These are phyloP conservation scores for Trichosporon asahii DNA, from an alignment of 1,284 basidiomycete genomes.

Conservation along the genomic window DNA sequence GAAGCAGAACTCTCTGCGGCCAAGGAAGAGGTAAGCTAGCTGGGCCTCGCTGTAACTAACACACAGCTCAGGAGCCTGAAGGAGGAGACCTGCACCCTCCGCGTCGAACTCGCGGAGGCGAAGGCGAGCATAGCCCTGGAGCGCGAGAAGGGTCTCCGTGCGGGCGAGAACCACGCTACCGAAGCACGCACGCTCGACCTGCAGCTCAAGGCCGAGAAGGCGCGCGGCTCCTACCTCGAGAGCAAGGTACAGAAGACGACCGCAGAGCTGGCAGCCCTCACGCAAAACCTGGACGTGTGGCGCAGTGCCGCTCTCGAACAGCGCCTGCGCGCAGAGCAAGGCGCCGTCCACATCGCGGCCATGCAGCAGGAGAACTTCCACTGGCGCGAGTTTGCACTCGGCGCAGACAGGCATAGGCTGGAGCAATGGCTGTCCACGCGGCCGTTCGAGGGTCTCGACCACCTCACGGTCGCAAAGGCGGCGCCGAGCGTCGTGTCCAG, in stretches of 20 bases:
- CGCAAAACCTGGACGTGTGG: slow-evolving; percentile 24
- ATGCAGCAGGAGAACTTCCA: slow-evolving; percentile 27
- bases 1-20: slow-evolving; percentile 11
- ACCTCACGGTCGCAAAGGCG: background rate
- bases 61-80: background rate
- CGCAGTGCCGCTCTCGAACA: slow-evolving; percentile 22
- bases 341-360: slow-evolving; percentile 19
- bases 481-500: background rate
- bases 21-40: slow-evolving; percentile 10
- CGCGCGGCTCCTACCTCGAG: slow-evolving; percentile 21
- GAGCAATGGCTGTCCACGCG: slow-evolving; percentile 19
- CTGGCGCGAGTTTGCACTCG: slow-evolving; percentile 28
- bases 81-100: slow-evolving; percentile 12
- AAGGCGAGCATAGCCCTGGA: slow-evolving; percentile 15
- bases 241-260: slow-evolving; percentile 17
- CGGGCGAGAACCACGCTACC: slow-evolving; percentile 18
- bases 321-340: slow-evolving; percentile 22
- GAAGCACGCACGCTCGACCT: slow-evolving; percentile 20
- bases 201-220: slow-evolving; percentile 25
- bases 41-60: background rate
- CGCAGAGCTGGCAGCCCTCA: slow-evolving; percentile 16
- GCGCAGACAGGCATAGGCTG: slow-evolving; percentile 24
- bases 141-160: slow-evolving; percentile 19
- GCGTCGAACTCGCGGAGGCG: slow-evolving; percentile 20
- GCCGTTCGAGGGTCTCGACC: slow-evolving; percentile 21